Base-by-base conservation (phyloP, 371 early-diverging fungal species). In the Mucor circinelloides region DNA sequence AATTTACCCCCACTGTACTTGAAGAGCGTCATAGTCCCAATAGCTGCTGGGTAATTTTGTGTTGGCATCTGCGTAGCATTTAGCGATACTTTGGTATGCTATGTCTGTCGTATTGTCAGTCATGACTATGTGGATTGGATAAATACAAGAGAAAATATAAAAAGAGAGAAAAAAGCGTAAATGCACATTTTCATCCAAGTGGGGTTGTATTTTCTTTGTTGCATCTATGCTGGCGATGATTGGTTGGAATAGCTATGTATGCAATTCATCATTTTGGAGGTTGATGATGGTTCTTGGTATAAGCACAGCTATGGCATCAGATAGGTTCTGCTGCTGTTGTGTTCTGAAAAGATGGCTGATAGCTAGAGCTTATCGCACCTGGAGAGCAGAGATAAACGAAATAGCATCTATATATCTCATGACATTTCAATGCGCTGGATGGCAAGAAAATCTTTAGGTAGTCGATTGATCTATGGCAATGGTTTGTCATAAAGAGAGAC, bases 1-100 rank as follows among this genome's bases (percentile, higher is more conserved):
- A 2, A 25, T n/a, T 56, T 28, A 72, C 73, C 69, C 66, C 73
- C 73, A 72, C 5, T 52, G 36, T 3, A 72, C 68, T 68, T 68
- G 69, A 44, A 72, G 38, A 0, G 15, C 32, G 36, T 72, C 73
- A 23, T 72, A 72, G 10, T 72, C 69, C 46, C 65, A 72, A 31
- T 72, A 72, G n/a, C 54, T 52, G 34, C 54, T 52, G 19, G 63
- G 63, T 34, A 25, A 8, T n/a, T 63, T 63, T 23, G 63, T 38
- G 52, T 63, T 63, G 7, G 25, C 63, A 38, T 63, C 63, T 8
- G 63, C 63, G 25, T 63, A 63, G 32, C 63, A 63, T 25, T 38
- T 50, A 8, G 63, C 63, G 25, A 63, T 36, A 36, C 63, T 63
- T 25, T 63, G 63, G n/a, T 36, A 50, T 8, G 63, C 50, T 9